A percentile compares a stretch with the other conserved stretches of the same genome.
phyloP scores from a whole-genome alignment of 108 stramenopile species.

The Schizochytrium sp. region DNA sequence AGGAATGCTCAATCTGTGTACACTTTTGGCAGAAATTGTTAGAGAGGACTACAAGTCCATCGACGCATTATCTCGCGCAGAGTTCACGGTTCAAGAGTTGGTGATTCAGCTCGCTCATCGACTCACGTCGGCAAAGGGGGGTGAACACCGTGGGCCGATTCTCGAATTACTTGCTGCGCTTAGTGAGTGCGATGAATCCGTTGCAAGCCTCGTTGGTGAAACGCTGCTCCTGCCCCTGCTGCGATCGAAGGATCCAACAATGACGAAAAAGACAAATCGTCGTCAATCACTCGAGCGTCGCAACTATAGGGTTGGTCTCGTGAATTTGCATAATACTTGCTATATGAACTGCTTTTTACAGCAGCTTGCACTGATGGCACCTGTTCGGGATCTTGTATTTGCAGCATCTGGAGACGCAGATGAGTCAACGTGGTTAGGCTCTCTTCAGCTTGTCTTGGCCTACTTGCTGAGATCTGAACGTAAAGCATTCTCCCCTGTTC shows the following conservation, averaged over 20 bases:
- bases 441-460: neutral
- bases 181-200: neutral
- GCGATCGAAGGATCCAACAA: constrained; percentile 14
- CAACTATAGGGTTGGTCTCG: constrained; percentile 85
- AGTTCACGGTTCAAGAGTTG: constrained; percentile 24
- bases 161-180: neutral
- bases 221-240: neutral
- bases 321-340: constrained; percentile 97
- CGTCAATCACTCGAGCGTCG: constrained; percentile 27
- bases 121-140: neutral
- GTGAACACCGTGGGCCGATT: neutral
- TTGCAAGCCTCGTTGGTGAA: neutral
- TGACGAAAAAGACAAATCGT: neutral
- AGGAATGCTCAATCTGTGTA: constrained; percentile 4
- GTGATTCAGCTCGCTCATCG: constrained; percentile 27
- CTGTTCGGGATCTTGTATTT: neutral
- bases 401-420: neutral
- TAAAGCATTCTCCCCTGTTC: neutral
- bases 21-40: neutral
- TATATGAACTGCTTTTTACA: constrained; percentile 95
- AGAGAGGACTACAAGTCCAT: neutral
- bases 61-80: neutral
- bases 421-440: neutral
- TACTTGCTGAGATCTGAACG: neutral
- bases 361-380: neutral